phyloP scores from a whole-genome alignment of 345 rosid genomes.

The Kandelia obovata region DNA sequence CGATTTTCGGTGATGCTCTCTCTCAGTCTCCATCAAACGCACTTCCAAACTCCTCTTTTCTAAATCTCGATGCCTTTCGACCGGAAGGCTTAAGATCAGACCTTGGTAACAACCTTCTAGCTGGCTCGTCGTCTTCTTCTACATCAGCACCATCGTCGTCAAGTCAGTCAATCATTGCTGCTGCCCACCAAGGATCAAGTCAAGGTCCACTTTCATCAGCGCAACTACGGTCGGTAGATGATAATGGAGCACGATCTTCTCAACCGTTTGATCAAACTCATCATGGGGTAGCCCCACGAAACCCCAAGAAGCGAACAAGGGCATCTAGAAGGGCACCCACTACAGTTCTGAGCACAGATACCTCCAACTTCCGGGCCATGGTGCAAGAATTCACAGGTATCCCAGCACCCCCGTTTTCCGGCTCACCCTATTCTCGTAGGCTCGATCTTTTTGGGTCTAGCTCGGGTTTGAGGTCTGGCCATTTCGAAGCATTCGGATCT shows the following conservation, averaged over 20 bases:
- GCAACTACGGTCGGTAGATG: conserved; percentile 20
- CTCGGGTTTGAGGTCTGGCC: conserved; percentile 34
- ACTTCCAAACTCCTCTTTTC: conserved; percentile 21
- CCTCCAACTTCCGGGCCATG: conserved; percentile 86
- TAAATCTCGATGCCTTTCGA: conserved; percentile 29
- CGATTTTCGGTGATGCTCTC: conserved; percentile 30
- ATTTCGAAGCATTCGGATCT: conserved; percentile 36
- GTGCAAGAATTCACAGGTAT: conserved; percentile 96
- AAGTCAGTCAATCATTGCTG: conserved; percentile 16
- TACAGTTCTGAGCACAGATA: conserved; percentile 82
- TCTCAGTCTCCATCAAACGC: conserved; percentile 35
- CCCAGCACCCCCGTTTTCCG: conserved; percentile 72
- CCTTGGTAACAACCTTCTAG: not conserved
- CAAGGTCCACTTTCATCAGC: conserved; percentile 22
- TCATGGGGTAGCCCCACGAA: conserved; percentile 23
- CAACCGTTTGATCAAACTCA: conserved; percentile 26
- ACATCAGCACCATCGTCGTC: conserved; percentile 10
- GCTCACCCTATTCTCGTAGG: conserved; percentile 54
- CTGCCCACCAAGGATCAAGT: conserved; percentile 17
- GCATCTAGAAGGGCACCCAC: conserved; percentile 91
- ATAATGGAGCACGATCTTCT: conserved; percentile 21
- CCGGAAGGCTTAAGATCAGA: conserved; percentile 31
- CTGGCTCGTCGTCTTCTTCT: no score
- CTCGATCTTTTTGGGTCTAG: conserved; percentile 61
- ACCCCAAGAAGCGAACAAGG: conserved; percentile 80